Evolutionary conservation across 495 filamentous ascomycete species (phyloP).

Genomic region (Paragyromitra xinjiangensis): DNA sequence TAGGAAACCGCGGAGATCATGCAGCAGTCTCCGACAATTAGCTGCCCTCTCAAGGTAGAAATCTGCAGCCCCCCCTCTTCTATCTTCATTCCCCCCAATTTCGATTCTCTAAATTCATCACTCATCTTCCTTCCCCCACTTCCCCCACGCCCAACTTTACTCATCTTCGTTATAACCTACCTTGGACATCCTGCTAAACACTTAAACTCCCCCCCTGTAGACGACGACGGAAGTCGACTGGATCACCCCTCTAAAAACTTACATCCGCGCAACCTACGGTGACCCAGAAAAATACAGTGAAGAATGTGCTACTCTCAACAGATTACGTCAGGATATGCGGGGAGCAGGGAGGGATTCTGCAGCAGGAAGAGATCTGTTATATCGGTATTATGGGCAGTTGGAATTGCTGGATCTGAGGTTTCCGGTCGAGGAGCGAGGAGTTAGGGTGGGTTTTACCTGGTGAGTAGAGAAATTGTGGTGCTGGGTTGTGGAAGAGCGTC

Average conservation of each 20-base stretch:
- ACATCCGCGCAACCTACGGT: slow-evolving; percentile 92
- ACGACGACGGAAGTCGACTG: slow-evolving; percentile 99
- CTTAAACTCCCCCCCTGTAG: slow-evolving; percentile 59
- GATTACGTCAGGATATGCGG: slow-evolving; percentile 98
- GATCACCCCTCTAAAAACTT: slow-evolving; percentile 89
- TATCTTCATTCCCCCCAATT: slow-evolving; percentile 5
- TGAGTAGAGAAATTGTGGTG: slow-evolving; percentile 61
- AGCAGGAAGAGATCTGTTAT: slow-evolving; percentile 88
- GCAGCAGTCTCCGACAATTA: slow-evolving; percentile 59
- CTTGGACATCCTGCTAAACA: slow-evolving; percentile 31
- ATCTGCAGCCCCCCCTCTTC: slow-evolving; percentile 29
- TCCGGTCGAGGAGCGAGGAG: slow-evolving; percentile 97
- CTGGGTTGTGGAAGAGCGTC: slow-evolving; percentile 4
- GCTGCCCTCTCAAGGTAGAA: slow-evolving; percentile 58
- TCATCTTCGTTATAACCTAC: neutral
- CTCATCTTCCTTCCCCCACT: neutral
- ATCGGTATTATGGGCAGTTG: slow-evolving; percentile 97
- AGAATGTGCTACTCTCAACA: slow-evolving; percentile 94
- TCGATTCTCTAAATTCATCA: slow-evolving; percentile 25
- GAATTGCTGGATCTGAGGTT: slow-evolving; percentile 94
- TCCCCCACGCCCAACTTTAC: neutral
- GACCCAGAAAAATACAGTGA: slow-evolving; percentile 93
- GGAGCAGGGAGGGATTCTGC: slow-evolving; percentile 97
- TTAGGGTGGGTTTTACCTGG: slow-evolving; percentile 99
- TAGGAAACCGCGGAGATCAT: slow-evolving; percentile 55